Base-by-base conservation (phyloP, 2,329 filamentous ascomycete genomes). In the Aspergillus piperis region DNA sequence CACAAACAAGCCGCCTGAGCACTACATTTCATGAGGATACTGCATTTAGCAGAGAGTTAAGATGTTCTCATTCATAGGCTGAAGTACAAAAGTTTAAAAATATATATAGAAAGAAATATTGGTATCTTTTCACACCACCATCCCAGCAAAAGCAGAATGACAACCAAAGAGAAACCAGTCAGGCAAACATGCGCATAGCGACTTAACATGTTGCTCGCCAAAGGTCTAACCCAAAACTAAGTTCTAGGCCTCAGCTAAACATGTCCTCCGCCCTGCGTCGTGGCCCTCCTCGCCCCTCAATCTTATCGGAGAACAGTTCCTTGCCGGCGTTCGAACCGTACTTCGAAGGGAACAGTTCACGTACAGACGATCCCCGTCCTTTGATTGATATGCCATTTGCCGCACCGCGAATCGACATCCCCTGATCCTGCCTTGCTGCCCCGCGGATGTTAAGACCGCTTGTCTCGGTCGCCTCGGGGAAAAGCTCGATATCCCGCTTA, bases 231-330 rank as follows among this genome's bases (percentile, higher is more conserved):
- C 41, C 19, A 44, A 44, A 10, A 5, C 13, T 6, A 32, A 8
- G 2, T 27, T 8, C 7, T 27, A 27, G 4, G n/a, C 32, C 27
- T 83, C 74, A 92, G 62, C 83, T 81, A 71, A 92, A 93, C 64
- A 90, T 79, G 76, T 93, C 90, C 68, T 91, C 88, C 0, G 90
- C 90, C 70, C 81, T 87, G 67, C 88, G 85, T 64, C 90, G 84
- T 63, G 80, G 82, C 60, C 82, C 81, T 13, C 84, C 81, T 63
- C 86, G 80, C 2, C 84, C 85, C 56, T 86, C 83, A 25, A 86
- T 70, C 63, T 79, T 86, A 61, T 86, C 83, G 1, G 83, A 82
- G 68, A 92, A 90, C 15, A 91, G 74, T 71, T 92, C 90, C 74
- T 90, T 91, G 53, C 85, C 86, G 2, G 83, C 76, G 70, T 91